phyloP scores from a whole-genome alignment of 2,329 filamentous ascomycete species.

The Colletotrichum camelliae region DNA sequence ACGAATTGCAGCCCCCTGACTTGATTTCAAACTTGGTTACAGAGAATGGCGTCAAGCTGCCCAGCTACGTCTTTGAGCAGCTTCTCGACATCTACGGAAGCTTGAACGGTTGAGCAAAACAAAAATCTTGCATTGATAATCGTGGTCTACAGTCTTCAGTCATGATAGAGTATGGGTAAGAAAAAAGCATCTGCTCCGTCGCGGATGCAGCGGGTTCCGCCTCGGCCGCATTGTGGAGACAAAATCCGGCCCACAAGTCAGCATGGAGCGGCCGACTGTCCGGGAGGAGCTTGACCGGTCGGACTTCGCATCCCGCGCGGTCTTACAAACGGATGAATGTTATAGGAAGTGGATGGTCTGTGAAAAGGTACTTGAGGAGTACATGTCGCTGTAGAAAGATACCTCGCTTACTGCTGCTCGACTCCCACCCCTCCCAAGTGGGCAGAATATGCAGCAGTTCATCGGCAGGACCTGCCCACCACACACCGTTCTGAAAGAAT shows the following conservation, averaged over 20 bases:
- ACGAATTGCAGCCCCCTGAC: constrained; percentile 61
- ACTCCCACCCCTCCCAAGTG: background rate
- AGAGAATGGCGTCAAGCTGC: constrained; percentile 74
- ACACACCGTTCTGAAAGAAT: background rate
- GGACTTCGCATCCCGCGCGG: background rate
- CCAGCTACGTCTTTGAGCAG: constrained; percentile 73
- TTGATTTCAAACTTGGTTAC: constrained; percentile 77
- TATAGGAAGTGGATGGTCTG: background rate
- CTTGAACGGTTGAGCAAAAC: constrained; percentile 27
- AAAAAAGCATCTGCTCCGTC: background rate
- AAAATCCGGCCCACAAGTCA: background rate
- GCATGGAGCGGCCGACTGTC: background rate
- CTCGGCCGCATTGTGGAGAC: background rate
- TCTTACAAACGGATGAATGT: background rate
- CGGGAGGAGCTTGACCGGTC: background rate
- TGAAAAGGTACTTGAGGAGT: background rate
- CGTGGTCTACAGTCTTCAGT: background rate
- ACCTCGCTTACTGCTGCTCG: background rate
- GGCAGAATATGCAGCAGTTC: background rate
- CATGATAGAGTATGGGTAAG: background rate
- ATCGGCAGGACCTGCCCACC: background rate
- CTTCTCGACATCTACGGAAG: constrained; percentile 67
- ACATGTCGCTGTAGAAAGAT: background rate
- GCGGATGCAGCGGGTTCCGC: background rate
- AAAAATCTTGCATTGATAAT: background rate